phyloP scores from a whole-genome alignment of 179 eudicot species.

The Beta lomatogona region DNA sequence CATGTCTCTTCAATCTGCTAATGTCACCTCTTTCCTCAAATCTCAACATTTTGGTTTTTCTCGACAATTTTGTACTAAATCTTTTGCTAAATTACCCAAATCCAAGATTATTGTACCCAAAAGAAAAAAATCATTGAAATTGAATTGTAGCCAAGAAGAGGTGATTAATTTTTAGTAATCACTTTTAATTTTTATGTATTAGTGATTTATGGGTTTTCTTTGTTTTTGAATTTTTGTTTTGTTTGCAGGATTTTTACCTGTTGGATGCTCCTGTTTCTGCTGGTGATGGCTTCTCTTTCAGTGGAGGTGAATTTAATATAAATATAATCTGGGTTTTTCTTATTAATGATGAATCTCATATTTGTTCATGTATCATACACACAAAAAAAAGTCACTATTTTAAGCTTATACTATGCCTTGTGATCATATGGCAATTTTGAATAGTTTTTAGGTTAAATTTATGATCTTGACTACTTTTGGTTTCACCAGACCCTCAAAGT shows the following conservation, averaged over 20 bases:
- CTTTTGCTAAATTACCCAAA: constrained; percentile 23
- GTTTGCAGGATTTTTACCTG: constrained; percentile 76
- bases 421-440: neutral
- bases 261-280: constrained; percentile 84
- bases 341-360: neutral
- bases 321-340: neutral
- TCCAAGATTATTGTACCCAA: constrained; percentile 6
- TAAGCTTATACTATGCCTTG: too few relatives aligned
- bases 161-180: constrained; percentile 13
- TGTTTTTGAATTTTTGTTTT: neutral
- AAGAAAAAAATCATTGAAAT: constrained; percentile 25
- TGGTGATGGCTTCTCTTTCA: constrained; percentile 97
- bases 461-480: neutral
- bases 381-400: too few relatives aligned
- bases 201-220: neutral
- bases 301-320: constrained; percentile 60
- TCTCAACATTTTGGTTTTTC: constrained; percentile 25
- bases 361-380: neutral
- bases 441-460: too few relatives aligned
- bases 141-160: constrained; percentile 41
- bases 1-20: constrained; percentile 34
- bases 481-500: neutral
- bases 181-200: too few relatives aligned
- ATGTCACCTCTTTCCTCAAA: constrained; percentile 25
- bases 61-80: constrained; percentile 15